Conservation (phyloP, 768 basidiomycete genomes). For the Termitomyces sp. region DNA sequence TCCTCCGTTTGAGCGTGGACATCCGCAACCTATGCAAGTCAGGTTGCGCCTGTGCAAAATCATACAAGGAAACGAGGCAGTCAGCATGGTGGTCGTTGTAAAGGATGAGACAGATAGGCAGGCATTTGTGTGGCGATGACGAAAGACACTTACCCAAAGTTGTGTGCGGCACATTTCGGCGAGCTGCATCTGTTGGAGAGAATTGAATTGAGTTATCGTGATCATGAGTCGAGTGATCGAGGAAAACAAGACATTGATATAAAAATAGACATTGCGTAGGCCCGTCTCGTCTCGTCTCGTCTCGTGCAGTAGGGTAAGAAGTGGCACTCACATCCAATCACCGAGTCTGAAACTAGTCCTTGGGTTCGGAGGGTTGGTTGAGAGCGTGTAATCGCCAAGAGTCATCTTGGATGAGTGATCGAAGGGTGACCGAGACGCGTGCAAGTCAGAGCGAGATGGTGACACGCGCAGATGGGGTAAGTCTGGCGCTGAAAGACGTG, state of each 20-base stretch:
- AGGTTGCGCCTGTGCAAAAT: slow-evolving; percentile 67
- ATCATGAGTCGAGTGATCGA: slow-evolving; percentile 12
- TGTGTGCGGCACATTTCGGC: slow-evolving; percentile 73
- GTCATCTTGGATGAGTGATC: slow-evolving; percentile 16
- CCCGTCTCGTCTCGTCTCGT: background rate
- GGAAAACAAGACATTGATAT: slow-evolving; percentile 17
- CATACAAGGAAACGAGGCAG: slow-evolving; percentile 45
- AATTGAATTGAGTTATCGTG: slow-evolving; percentile 15
- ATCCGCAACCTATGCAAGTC: slow-evolving; percentile 75
- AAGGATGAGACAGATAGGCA: slow-evolving; percentile 9
- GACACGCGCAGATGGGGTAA: background rate
- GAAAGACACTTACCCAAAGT: slow-evolving; percentile 67
- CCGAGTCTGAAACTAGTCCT: slow-evolving; percentile 63
- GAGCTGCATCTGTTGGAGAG: slow-evolving; percentile 53
- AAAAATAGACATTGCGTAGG: slow-evolving; percentile 15
- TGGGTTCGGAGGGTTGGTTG: slow-evolving; percentile 70
- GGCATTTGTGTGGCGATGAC: background rate
- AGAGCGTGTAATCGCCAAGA: slow-evolving; percentile 49
- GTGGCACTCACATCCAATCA: slow-evolving; percentile 69
- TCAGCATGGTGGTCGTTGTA: slow-evolving; percentile 31
- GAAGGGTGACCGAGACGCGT: slow-evolving; percentile 11
- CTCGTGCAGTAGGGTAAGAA: background rate
- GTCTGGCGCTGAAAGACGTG: slow-evolving; percentile 14
- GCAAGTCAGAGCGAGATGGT: slow-evolving; percentile 20
- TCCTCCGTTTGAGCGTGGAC: slow-evolving; percentile 42